Conservation (phyloP, 192 early-diverging fungal genomes). For the Powellomyces hirtus region DNA sequence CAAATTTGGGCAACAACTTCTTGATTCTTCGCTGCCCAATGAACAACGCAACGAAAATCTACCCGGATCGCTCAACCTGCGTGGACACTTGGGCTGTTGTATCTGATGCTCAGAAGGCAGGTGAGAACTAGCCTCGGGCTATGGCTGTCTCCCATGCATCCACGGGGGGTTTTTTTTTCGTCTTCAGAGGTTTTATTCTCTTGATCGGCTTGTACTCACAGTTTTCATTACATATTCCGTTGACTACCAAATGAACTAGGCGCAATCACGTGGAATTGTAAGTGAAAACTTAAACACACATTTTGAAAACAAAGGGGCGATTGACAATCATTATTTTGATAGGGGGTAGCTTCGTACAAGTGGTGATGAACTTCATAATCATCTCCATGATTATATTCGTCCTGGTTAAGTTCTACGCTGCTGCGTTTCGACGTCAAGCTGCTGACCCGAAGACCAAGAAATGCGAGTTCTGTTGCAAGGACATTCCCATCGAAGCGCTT, state of each 20-base stretch:
- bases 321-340: too few relatives aligned
- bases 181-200: neutral
- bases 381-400: constrained; percentile 56
- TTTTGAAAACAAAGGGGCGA: too few relatives aligned
- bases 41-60: neutral
- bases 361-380: constrained; percentile 64
- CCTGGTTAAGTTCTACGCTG: constrained; percentile 53
- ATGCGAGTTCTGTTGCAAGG: constrained; percentile 35
- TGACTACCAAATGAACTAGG: neutral
- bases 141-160: too few relatives aligned
- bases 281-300: too few relatives aligned
- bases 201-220: neutral
- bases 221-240: neutral
- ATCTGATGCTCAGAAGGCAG: constrained; percentile 36
- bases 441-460: constrained; percentile 24
- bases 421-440: constrained; percentile 33
- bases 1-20: constrained; percentile 34
- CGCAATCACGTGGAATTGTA: constrained; percentile 42
- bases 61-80: neutral
- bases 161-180: too few relatives aligned
- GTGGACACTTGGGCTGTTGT: constrained; percentile 8
- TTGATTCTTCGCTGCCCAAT: constrained; percentile 31
- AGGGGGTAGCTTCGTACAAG: constrained; percentile 63
- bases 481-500: constrained; percentile 37
- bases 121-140: neutral